Evolutionary conservation across 495 filamentous ascomycete genomes (phyloP).

Genomic region (Staphylotrichum longicolle): DNA sequence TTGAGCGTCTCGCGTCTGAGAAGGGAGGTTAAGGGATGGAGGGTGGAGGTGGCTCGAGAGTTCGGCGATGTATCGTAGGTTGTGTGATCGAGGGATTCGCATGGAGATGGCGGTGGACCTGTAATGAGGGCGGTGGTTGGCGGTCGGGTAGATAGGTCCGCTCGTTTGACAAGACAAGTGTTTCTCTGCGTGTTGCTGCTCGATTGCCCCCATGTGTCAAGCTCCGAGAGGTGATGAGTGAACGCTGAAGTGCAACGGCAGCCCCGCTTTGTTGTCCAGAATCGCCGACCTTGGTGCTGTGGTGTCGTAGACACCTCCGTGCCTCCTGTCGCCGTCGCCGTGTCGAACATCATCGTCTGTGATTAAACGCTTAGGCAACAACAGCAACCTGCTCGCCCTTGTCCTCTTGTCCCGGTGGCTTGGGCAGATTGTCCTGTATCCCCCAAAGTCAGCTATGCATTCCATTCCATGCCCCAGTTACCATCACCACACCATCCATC

Average conservation of each 20-base stretch:
- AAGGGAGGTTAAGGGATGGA: neutral
- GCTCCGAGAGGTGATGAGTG: too few relatives aligned
- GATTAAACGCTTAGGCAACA: conserved; percentile 19
- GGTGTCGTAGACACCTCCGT: too few relatives aligned
- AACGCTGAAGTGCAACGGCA: too few relatives aligned
- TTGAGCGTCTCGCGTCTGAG: neutral
- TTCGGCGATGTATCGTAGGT: neutral
- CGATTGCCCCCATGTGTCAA: too few relatives aligned
- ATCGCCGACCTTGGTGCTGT: too few relatives aligned
- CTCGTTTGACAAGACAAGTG: neutral
- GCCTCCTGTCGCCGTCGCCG: neutral
- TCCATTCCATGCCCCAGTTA: neutral
- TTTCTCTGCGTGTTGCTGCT: too few relatives aligned
- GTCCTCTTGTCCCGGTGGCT: conserved; percentile 18
- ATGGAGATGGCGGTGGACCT: neutral
- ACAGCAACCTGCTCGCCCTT: conserved; percentile 22
- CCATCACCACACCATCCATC: too few relatives aligned
- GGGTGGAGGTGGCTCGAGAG: neutral
- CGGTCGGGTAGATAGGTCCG: neutral
- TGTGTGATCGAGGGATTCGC: neutral
- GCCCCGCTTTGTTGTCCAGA: too few relatives aligned
- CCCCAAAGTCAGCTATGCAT: neutral
- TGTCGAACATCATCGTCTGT: neutral
- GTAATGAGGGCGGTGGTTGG: neutral
- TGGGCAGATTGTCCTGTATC: conserved; percentile 40